Percentiles rank a stretch among this genome's conserved stretches.
phyloP scores from a whole-genome alignment of 163 green algal genomes.

The Chlorella variabilis region DNA sequence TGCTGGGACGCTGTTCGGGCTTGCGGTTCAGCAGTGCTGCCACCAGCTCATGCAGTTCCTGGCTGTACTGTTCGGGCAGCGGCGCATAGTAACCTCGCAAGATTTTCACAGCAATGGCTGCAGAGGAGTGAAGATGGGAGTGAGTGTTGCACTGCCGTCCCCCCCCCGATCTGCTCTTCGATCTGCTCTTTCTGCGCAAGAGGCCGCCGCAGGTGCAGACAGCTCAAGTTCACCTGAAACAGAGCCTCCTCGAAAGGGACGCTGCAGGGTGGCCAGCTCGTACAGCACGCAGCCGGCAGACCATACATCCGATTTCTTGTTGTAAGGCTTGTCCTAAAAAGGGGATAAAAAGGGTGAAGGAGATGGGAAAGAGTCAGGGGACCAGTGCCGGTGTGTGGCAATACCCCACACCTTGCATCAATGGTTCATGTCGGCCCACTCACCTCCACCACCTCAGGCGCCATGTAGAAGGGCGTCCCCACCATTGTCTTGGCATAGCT shows the following conservation, averaged over 20 bases:
- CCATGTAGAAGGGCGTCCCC: slow-evolving; percentile 66
- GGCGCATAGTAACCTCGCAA: slow-evolving; percentile 49
- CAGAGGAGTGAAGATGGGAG: neutral
- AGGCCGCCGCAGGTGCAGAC: neutral
- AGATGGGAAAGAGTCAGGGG: neutral
- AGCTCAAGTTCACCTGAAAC: slow-evolving; percentile 47
- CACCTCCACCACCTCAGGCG: slow-evolving; percentile 56
- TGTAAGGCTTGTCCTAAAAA: slow-evolving; percentile 68
- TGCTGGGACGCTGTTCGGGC: slow-evolving; percentile 19
- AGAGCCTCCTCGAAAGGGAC: slow-evolving; percentile 37
- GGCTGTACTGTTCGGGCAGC: slow-evolving; percentile 47
- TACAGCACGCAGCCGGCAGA: slow-evolving; percentile 73
- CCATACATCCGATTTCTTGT: slow-evolving; percentile 74
- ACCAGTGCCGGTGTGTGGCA: no score
- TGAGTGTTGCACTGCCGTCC: neutral
- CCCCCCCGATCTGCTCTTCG: no score
- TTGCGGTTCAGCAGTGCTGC: slow-evolving; percentile 41
- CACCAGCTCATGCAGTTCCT: slow-evolving; percentile 46
- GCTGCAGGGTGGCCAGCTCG: slow-evolving; percentile 50
- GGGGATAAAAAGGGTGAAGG: slow-evolving; percentile 34
- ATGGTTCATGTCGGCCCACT: no score
- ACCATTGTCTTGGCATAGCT: slow-evolving; percentile 52
- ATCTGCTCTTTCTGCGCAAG: no score
- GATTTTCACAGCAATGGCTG: slow-evolving; percentile 28
- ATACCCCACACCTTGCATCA: no score